A percentile compares a stretch with the other conserved stretches of the same genome.
Evolutionary conservation across 192 early-diverging fungal species (phyloP).

Genomic region (Cladochytrium replicatum): DNA sequence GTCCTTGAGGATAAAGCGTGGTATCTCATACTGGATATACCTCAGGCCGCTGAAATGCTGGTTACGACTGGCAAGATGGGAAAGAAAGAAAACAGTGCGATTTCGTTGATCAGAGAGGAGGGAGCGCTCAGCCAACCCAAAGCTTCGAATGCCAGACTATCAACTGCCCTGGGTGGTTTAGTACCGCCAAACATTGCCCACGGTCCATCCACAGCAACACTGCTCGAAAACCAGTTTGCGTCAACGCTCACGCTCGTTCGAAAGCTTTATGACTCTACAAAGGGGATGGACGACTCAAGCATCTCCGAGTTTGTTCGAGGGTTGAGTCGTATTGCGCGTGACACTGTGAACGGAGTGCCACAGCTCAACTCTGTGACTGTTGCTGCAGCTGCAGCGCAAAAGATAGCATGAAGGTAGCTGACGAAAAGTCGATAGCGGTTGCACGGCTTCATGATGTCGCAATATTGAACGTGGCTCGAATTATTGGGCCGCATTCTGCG

Average conservation of each 20-base stretch:
- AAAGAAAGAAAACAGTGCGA: no score
- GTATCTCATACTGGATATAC: conserved; percentile 77
- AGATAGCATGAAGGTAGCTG: conserved; percentile 40
- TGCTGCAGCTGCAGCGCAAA: conserved; percentile 14
- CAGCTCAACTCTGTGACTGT: conserved; percentile 18
- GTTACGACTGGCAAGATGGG: conserved; percentile 44
- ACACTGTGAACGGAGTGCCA: conserved; percentile 35
- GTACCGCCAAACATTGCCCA: no score
- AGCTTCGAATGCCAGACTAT: no score
- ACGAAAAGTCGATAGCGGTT: conserved; percentile 72
- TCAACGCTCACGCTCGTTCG: no score
- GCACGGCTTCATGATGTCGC: conserved; percentile 57
- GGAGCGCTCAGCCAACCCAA: no score
- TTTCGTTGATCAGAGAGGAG: no score
- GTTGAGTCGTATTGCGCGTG: conserved; percentile 48
- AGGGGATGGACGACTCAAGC: conserved; percentile 40
- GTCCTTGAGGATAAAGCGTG: conserved; percentile 68
- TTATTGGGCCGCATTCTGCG: conserved; percentile 29
- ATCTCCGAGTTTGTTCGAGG: conserved; percentile 58
- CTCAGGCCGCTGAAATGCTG: conserved; percentile 77
- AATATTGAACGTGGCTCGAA: conserved; percentile 36
- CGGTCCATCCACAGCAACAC: no score
- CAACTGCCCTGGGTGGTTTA: no score
- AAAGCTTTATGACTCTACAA: conserved; percentile 62
- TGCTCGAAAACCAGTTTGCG: no score